Conservation (phyloP, 352 stramenopile genomes). For the Globisporangium echinulatum region DNA sequence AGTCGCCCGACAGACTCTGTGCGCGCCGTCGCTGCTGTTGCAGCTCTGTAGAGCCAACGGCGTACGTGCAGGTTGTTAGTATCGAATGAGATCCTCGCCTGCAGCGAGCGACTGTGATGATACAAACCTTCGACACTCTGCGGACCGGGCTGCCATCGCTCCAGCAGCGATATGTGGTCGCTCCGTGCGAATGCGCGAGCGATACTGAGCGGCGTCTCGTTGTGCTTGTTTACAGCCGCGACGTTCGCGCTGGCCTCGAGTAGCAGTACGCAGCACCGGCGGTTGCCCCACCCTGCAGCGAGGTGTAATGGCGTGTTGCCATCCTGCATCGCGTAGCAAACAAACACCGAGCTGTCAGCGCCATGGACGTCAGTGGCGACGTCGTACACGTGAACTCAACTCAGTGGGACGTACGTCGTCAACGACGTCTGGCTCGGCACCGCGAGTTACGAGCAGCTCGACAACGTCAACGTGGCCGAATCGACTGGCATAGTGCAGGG, state of each 20-base stretch:
- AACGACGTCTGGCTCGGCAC: constrained; percentile 33
- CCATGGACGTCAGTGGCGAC: not conserved
- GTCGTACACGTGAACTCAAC: not conserved
- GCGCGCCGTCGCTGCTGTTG: constrained; percentile 9
- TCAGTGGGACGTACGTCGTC: constrained; percentile 28
- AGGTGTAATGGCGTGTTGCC: constrained; percentile 68
- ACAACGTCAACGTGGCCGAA: constrained; percentile 44
- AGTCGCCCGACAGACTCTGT: constrained; percentile 13
- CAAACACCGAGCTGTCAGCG: not conserved
- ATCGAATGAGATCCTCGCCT: too few species aligned
- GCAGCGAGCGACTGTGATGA: too few species aligned
- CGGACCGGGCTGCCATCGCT: constrained; percentile 42
- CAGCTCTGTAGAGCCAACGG: constrained; percentile 18
- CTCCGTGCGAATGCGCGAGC: constrained; percentile 25
- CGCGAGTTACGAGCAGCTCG: constrained; percentile 37
- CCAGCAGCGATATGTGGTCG: constrained; percentile 32
- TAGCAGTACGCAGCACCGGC: constrained; percentile 44
- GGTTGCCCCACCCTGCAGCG: constrained; percentile 57
- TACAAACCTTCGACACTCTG: constrained; percentile 30
- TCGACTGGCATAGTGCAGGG: constrained; percentile 55
- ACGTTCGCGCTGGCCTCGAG: constrained; percentile 41
- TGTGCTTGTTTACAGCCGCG: constrained; percentile 19
- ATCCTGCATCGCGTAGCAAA: constrained; percentile 21
- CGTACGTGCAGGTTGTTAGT: too few species aligned
- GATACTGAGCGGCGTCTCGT: constrained; percentile 36